Evolutionary conservation across 23 red algal species (phyloP), one percentile per base, ranked within the genome.

Genomic region (Gracilaria domingensis): DNA sequence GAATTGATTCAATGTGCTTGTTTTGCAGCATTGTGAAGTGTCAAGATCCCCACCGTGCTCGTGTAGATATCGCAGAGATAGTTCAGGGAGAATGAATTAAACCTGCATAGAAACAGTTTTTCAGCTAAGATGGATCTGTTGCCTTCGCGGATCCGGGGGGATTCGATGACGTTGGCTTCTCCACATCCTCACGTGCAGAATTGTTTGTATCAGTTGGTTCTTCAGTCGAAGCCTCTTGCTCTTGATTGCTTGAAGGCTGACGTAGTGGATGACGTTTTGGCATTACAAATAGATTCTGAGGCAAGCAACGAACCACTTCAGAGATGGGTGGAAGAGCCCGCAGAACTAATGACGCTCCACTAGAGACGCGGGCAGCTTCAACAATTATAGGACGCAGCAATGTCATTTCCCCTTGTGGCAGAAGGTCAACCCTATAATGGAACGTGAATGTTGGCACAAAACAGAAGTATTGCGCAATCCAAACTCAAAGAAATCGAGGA

Each of bases 271-370:
- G 72, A 50, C 34, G 30, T 11, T 18, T n/a, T 48, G 72, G 72
- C 72, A 50, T 77, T 24, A 77, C 72, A 50, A 77, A 30, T 2
- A 77, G 40, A 12, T 45, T 0, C 23, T 50, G 40, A 30, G 45
- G 40, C 2, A 77, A 11, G 12, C 34, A 77, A 6, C 24, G 23
- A 2, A 51, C 0, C 4, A 77, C 20, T 28, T 45, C 39, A 29
- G 38, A 77, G 39, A 77, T 6, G 39, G 72, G 42, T 50, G 72
- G 72, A 77, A 77, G 72, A 12, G 72, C 38, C 24, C 45, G 38
- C 1, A 77, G 21, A 24, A 77, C 72, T 28, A 51, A 30, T 77
- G 72, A 77, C 8, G 72, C 72, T 29, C 72, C 72, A 30, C n/a
- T 77, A 16, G 72, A 16, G 23, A 77, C 39, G 1, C 72, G 72